These are phyloP conservation scores for Teratosphaeria viscida DNA, from an alignment of 2,329 filamentous ascomycete genomes.

Conservation along the genomic window DNA sequence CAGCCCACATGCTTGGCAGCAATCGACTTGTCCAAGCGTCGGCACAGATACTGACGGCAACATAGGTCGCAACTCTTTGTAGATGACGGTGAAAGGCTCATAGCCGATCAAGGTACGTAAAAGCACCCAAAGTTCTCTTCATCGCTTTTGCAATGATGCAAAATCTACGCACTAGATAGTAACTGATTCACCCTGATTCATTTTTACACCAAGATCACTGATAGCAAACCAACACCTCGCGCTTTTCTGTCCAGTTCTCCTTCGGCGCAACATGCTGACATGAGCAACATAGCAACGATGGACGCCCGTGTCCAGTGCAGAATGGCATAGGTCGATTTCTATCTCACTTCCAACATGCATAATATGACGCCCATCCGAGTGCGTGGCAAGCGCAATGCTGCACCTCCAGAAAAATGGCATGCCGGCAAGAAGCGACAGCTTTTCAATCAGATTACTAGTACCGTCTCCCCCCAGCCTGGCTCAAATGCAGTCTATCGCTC, in stretches of 20 bases:
- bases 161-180: slow-evolving; percentile 13
- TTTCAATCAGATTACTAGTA: not conserved
- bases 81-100: not conserved
- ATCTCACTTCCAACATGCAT: not conserved
- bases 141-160: slow-evolving; percentile 7
- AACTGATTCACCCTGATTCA: slow-evolving; percentile 4
- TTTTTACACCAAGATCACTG: slow-evolving; percentile 33
- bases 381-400: slow-evolving; percentile 22
- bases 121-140: not conserved
- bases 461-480: not conserved
- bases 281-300: not conserved
- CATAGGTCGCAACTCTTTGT: not conserved
- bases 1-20: not conserved
- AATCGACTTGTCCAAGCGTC: not conserved
- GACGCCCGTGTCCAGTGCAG: not conserved
- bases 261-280: not conserved
- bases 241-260: not conserved
- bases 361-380: slow-evolving; percentile 21
- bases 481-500: not conserved
- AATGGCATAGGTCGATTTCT: not conserved
- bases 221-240: slow-evolving; percentile 10
- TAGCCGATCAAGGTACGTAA: not conserved
- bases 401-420: slow-evolving; percentile 18
- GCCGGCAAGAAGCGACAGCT: slow-evolving; percentile 12
- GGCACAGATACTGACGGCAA: not conserved